phyloP scores from a whole-genome alignment of 2,329 filamentous ascomycete species.

The Malbranchea cinnamomea region DNA sequence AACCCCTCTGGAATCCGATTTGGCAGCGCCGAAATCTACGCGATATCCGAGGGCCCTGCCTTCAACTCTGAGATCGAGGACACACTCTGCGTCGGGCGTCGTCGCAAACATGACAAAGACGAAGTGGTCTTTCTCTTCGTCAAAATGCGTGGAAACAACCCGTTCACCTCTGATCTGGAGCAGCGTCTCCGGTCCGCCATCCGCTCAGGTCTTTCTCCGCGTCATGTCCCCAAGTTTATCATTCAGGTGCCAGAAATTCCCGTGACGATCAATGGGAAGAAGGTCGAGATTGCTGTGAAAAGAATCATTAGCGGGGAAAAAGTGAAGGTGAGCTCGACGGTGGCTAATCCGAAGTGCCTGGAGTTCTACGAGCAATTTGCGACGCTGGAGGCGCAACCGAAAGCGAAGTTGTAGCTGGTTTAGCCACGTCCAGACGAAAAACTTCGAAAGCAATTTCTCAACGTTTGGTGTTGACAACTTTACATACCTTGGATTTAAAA shows the following conservation, averaged over 20 bases:
- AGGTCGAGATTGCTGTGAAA: constrained; percentile 32
- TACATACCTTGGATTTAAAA: too few species aligned
- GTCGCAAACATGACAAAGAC: constrained; percentile 21
- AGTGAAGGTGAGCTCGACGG: constrained; percentile 24
- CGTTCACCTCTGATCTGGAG: constrained; percentile 13
- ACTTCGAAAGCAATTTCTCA: too few species aligned
- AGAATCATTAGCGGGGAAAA: constrained; percentile 24
- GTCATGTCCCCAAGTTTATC: constrained; percentile 30
- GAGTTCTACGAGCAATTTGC: constrained; percentile 19
- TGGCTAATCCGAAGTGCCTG: constrained; percentile 25
- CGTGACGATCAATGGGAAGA: constrained; percentile 34
- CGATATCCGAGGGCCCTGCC: constrained; percentile 29
- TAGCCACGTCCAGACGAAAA: too few species aligned
- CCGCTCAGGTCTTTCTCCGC: constrained; percentile 14
- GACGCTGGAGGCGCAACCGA: constrained; percentile 7
- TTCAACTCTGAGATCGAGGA: constrained; percentile 24
- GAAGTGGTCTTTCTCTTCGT: constrained; percentile 29
- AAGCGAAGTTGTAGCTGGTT: constrained; percentile 10
- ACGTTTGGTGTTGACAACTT: too few species aligned
- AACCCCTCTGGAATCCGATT: constrained; percentile 36
- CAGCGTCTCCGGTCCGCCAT: constrained; percentile 13
- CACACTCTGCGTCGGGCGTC: constrained; percentile 25
- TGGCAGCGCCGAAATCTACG: constrained; percentile 33
- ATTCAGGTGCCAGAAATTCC: constrained; percentile 26
- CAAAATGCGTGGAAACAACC: constrained; percentile 17